phyloP scores from a whole-genome alignment of 108 stramenopile species.

The Cyclostephanos tholiformis region DNA sequence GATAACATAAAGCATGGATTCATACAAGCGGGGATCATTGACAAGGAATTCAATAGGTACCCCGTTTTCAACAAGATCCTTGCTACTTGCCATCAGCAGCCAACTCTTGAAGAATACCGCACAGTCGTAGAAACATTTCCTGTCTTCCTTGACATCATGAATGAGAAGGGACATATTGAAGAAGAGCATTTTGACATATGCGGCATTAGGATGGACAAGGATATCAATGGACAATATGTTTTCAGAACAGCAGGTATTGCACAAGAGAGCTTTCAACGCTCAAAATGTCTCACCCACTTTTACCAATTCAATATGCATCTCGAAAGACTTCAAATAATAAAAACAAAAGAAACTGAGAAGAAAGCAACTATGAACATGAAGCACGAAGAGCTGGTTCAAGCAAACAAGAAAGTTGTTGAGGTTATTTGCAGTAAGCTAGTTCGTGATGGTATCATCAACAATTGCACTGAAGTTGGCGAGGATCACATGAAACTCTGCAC shows the following conservation, averaged over 20 bases:
- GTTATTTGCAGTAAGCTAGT: not conserved
- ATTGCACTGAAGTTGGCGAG: too few species aligned
- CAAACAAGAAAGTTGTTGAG: not conserved
- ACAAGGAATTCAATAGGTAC: slow-evolving; percentile 1
- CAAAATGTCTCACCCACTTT: slow-evolving; percentile 18
- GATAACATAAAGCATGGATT: slow-evolving; percentile 17
- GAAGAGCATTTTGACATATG: slow-evolving; percentile 10
- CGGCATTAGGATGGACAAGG: slow-evolving; percentile 3
- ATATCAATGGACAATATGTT: slow-evolving; percentile 14
- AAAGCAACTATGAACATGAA: not conserved
- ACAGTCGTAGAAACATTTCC: not conserved
- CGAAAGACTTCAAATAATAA: not conserved
- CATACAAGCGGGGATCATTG: slow-evolving; percentile 8
- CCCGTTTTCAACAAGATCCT: slow-evolving; percentile 29
- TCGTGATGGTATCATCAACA: too few species aligned
- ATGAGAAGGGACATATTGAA: not conserved
- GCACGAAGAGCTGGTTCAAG: not conserved
- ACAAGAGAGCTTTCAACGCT: slow-evolving; percentile 14
- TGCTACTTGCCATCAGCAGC: not conserved
- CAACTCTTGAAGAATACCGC: not conserved
- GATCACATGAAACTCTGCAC: too few species aligned
- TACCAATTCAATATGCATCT: not conserved
- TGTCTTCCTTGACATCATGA: not conserved
- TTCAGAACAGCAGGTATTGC: slow-evolving; percentile 3
- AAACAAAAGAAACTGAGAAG: slow-evolving; percentile 1